These are phyloP conservation scores for Madurella mycetomatis DNA, from an alignment of 2,329 filamentous ascomycete genomes.

Conservation along the genomic window DNA sequence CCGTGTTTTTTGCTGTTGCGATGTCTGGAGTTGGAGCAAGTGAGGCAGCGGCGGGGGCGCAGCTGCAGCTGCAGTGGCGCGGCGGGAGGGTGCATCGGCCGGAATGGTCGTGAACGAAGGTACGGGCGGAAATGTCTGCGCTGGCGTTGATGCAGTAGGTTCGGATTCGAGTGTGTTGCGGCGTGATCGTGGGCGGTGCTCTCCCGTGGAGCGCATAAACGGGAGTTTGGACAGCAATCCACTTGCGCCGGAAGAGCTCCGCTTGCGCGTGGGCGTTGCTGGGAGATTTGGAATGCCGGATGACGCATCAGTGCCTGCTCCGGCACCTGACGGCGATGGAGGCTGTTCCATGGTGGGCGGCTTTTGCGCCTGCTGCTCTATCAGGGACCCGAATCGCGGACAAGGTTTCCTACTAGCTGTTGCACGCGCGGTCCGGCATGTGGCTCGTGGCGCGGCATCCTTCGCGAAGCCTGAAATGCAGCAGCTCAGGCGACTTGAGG, in stretches of 20 bases:
- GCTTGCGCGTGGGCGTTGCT: slow-evolving; percentile 31
- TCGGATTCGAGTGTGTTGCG: slow-evolving; percentile 35
- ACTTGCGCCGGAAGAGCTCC: slow-evolving; percentile 47
- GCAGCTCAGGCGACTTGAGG: background rate
- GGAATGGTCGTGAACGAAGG: slow-evolving; percentile 28
- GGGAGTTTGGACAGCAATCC: slow-evolving; percentile 65
- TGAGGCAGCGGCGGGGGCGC: slow-evolving; percentile 30
- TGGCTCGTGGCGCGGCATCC: background rate
- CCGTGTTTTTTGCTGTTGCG: slow-evolving; percentile 53
- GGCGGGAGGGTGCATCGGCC: slow-evolving; percentile 12
- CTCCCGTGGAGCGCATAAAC: slow-evolving; percentile 53
- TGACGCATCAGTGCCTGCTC: slow-evolving; percentile 13
- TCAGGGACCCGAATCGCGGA: background rate
- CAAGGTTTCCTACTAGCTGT: slow-evolving; percentile 1
- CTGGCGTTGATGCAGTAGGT: slow-evolving; percentile 1
- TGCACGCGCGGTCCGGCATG: background rate
- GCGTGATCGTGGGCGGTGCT: slow-evolving; percentile 26
- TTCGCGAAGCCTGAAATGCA: background rate
- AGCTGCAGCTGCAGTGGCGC: slow-evolving; percentile 21
- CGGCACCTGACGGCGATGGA: slow-evolving; percentile 7
- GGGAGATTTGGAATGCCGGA: slow-evolving; percentile 16
- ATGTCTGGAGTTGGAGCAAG: slow-evolving; percentile 34
- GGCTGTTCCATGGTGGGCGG: slow-evolving; percentile 15
- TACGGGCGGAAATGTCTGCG: slow-evolving; percentile 18
- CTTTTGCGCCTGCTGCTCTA: background rate